These are phyloP conservation scores for Candida anglica DNA, from an alignment of 805 yeast genomes.

Conservation along the genomic window DNA sequence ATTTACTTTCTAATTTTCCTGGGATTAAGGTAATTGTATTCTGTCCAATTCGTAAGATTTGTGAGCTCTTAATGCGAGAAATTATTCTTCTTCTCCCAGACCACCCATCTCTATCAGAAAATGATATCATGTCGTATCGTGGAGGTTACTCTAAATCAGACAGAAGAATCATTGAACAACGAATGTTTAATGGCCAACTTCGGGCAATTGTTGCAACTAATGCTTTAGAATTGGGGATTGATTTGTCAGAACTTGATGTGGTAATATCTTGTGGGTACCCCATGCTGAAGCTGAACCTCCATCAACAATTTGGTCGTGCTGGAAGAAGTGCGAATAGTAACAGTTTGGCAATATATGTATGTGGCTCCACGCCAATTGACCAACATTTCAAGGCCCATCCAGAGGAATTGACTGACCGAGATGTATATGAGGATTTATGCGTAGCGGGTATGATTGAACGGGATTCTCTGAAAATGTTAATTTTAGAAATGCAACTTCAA, in stretches of 20 bases:
- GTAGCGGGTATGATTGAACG: constrained; percentile 32
- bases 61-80: constrained; percentile 85
- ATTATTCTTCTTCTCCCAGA: constrained; percentile 46
- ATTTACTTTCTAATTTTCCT: constrained; percentile 48
- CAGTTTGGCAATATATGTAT: constrained; percentile 80
- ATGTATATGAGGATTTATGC: constrained; percentile 37
- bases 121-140: constrained; percentile 86
- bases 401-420: constrained; percentile 45
- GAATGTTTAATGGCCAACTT: constrained; percentile 84
- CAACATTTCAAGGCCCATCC: constrained; percentile 77
- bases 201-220: constrained; percentile 90
- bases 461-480: constrained; percentile 31
- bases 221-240: constrained; percentile 94
- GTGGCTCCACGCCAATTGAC: constrained; percentile 80
- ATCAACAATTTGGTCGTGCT: constrained; percentile 96
- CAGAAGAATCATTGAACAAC: constrained; percentile 80
- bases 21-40: constrained; percentile 83
- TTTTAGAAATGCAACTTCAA: constrained; percentile 81
- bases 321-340: constrained; percentile 70
- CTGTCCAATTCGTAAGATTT: constrained; percentile 79
- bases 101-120: constrained; percentile 27
- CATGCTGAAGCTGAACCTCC: constrained; percentile 74
- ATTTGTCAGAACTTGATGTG: constrained; percentile 88
- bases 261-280: constrained; percentile 95
- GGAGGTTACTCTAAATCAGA: constrained; percentile 92